phyloP scores from a whole-genome alignment of 495 filamentous ascomycete genomes.

The Trichocladium antarcticum region DNA sequence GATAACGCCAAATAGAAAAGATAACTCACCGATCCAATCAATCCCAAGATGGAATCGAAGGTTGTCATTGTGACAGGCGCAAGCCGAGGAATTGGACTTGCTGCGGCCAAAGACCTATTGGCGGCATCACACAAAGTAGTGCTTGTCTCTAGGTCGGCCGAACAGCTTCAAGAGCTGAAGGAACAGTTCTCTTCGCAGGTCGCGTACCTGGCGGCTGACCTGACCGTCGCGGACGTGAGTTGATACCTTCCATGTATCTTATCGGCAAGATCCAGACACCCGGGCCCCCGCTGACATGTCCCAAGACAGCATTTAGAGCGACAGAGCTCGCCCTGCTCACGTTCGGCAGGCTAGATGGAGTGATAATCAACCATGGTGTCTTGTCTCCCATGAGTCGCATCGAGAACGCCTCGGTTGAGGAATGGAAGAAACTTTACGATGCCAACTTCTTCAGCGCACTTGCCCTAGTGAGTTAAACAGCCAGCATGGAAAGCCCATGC shows the following conservation, averaged over 20 bases:
- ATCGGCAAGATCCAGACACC: background rate
- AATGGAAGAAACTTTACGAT: constrained; percentile 69
- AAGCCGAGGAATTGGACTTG: constrained; percentile 70
- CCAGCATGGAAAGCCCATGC: background rate
- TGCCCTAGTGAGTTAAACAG: constrained; percentile 49
- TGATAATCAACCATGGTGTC: constrained; percentile 82
- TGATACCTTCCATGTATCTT: background rate
- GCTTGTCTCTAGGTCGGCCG: constrained; percentile 58
- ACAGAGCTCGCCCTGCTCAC: constrained; percentile 50
- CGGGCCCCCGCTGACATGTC: background rate
- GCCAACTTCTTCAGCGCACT: constrained; percentile 75
- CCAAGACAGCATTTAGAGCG: constrained; percentile 46
- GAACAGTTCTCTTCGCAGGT: constrained; percentile 54
- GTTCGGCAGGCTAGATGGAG: constrained; percentile 65
- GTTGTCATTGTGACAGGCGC: constrained; percentile 59
- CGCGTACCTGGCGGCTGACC: constrained; percentile 61
- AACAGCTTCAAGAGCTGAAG: constrained; percentile 56
- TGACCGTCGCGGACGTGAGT: constrained; percentile 50
- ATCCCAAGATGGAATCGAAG: constrained; percentile 34
- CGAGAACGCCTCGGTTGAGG: constrained; percentile 48
- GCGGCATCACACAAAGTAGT: constrained; percentile 58
- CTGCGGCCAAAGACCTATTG: constrained; percentile 63
- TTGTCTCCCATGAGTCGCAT: constrained; percentile 68
- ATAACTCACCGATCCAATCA: background rate
- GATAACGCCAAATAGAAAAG: too few relatives aligned